Evolutionary conservation across 2,329 filamentous ascomycete species (phyloP).

Genomic region (Beauveria brongniartii): DNA sequence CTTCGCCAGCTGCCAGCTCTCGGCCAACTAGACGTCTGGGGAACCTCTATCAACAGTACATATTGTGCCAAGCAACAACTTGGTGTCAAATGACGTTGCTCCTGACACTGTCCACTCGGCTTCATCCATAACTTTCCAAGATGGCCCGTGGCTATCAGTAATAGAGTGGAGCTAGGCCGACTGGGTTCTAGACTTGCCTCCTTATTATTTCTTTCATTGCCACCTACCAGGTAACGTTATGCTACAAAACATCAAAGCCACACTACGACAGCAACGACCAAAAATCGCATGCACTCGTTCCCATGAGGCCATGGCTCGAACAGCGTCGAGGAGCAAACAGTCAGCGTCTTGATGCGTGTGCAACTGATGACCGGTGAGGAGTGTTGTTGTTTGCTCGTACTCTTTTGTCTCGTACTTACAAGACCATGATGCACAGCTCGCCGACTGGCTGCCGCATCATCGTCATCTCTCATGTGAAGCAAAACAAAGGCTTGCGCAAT

Average conservation of each 20-base stretch:
- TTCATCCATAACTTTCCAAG: slow-evolving; percentile 3
- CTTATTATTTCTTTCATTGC: not conserved
- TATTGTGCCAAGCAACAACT: not conserved
- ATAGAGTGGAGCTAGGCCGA: not conserved
- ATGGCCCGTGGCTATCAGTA: not conserved
- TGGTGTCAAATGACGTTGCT: not conserved
- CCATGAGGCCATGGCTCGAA: too few relatives aligned
- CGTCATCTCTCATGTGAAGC: not conserved
- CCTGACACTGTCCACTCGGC: not conserved
- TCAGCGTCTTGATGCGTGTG: too few relatives aligned
- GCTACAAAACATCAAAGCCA: too few relatives aligned
- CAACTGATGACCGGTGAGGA: too few relatives aligned
- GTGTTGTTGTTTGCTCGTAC: too few relatives aligned
- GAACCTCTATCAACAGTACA: not conserved
- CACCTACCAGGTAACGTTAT: too few relatives aligned
- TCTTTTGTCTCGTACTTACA: not conserved
- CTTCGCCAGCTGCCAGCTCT: not conserved
- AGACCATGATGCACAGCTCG: not conserved
- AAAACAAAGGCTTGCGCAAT: not conserved
- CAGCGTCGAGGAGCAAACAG: too few relatives aligned
- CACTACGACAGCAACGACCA: too few relatives aligned
- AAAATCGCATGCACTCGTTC: too few relatives aligned
- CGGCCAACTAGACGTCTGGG: not conserved
- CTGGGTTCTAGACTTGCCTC: not conserved
- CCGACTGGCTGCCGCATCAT: not conserved